These are phyloP conservation scores for Coelastrella sp. DNA, from an alignment of 139 green algal species.

Conservation along the genomic window DNA sequence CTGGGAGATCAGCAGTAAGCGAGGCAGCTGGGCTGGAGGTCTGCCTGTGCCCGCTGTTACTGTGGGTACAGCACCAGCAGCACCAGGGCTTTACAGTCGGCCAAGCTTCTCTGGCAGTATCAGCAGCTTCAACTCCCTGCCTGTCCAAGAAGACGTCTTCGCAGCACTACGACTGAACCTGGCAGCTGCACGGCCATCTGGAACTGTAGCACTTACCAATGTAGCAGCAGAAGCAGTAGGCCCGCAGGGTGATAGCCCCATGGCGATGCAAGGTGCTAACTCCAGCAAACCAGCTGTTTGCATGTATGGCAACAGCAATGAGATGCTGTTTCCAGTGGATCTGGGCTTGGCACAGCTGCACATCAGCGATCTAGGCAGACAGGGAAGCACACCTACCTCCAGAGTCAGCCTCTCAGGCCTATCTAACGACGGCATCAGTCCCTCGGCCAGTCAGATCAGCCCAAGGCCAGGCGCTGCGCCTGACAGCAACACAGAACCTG, in stretches of 20 bases:
- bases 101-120: slow-evolving; percentile 2
- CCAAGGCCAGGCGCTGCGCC: not conserved
- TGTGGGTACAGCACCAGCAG: not conserved
- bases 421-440: not conserved
- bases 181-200: not conserved
- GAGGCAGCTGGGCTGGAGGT: not conserved
- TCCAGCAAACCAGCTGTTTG: not conserved
- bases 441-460: not conserved
- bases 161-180: not conserved
- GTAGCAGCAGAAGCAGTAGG: not conserved
- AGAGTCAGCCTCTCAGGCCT: not conserved
- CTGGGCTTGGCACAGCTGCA: slow-evolving; percentile 12
- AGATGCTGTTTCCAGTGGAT: slow-evolving; percentile 22
- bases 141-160: not conserved
- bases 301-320: not conserved
- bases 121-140: not conserved
- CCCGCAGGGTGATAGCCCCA: not conserved
- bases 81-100: not conserved
- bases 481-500: not conserved
- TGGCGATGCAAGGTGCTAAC: not conserved
- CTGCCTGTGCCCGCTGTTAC: not conserved
- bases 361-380: not conserved
- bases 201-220: not conserved
- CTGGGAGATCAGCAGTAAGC: slow-evolving; percentile 3
- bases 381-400: not conserved